Evolutionary conservation across 495 filamentous ascomycete species (phyloP).

Genomic region (Pyrenula massariospora): DNA sequence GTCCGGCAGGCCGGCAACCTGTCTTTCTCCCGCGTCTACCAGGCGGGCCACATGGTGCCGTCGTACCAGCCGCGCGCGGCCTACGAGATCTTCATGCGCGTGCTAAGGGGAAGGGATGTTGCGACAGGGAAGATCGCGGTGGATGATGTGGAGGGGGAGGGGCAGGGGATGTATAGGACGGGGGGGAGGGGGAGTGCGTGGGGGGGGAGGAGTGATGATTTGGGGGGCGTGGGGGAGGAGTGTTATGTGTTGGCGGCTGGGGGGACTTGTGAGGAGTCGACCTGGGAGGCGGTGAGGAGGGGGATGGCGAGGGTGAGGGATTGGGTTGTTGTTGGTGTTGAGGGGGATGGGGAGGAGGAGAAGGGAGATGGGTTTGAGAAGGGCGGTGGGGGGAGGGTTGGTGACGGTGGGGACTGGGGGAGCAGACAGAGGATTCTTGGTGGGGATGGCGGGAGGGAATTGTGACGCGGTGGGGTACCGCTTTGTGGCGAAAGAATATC

Average conservation of each 20-base stretch:
- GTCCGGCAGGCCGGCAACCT: slow-evolving; percentile 39
- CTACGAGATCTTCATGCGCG: slow-evolving; percentile 15
- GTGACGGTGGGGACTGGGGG: too few species aligned
- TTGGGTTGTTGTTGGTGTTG: slow-evolving; percentile 33
- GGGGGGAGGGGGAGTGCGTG: slow-evolving; percentile 38
- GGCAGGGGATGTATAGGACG: slow-evolving; percentile 30
- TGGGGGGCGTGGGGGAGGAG: slow-evolving; percentile 20
- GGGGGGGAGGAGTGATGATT: slow-evolving; percentile 32
- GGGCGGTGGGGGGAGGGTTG: too few species aligned
- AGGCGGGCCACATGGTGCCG: slow-evolving; percentile 37
- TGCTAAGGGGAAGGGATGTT: slow-evolving; percentile 13
- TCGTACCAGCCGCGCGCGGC: slow-evolving; percentile 27
- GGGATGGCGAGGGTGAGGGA: slow-evolving; percentile 35
- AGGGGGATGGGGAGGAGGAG: neutral
- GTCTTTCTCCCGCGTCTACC: slow-evolving; percentile 35
- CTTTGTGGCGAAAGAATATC: too few species aligned
- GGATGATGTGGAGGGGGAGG: slow-evolving; percentile 2
- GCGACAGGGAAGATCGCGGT: slow-evolving; percentile 31
- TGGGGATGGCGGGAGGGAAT: too few species aligned
- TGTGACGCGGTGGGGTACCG: too few species aligned
- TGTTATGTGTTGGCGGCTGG: slow-evolving; percentile 34
- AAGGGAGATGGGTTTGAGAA: too few species aligned
- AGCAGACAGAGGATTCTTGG: too few species aligned
- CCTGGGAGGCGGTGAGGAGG: slow-evolving; percentile 29
- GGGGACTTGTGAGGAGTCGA: slow-evolving; percentile 31